Conservation (phyloP, 805 yeast genomes). For the Myxozyma melibiosi region DNA sequence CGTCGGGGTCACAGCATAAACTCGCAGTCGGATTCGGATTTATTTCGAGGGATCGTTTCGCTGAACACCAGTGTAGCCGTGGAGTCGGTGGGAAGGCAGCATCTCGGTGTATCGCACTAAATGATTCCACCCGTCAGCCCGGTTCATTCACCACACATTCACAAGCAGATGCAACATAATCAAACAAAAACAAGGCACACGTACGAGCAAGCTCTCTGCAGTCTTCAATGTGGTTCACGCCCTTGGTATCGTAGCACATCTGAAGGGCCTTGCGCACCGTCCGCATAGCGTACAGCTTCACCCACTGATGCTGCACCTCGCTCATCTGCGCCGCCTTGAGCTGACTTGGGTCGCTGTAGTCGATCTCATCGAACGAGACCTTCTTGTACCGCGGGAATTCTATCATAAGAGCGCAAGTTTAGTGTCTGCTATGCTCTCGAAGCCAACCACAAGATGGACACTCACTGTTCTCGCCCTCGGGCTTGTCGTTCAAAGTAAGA, state of each 20-base stretch:
- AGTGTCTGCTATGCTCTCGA: background rate
- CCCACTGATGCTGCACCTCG: conserved; percentile 77
- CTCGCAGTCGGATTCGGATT: background rate
- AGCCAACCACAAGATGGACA: background rate
- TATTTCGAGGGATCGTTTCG: conserved; percentile 82
- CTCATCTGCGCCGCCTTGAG: conserved; percentile 75
- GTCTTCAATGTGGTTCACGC: conserved; percentile 73
- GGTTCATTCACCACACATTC: background rate
- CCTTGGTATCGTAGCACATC: conserved; percentile 63
- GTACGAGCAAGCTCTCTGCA: conserved; percentile 77
- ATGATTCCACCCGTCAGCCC: background rate
- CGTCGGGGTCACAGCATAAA: background rate
- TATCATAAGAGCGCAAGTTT: background rate
- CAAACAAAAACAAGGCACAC: conserved; percentile 17
- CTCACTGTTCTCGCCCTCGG: conserved; percentile 3
- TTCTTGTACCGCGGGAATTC: conserved; percentile 22
- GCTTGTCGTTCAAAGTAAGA: conserved; percentile 3
- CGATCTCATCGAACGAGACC: conserved; percentile 81
- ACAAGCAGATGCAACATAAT: too few species aligned
- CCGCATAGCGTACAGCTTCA: conserved; percentile 64
- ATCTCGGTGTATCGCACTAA: conserved; percentile 62
- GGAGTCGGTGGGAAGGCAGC: conserved; percentile 67
- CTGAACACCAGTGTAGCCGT: conserved; percentile 83
- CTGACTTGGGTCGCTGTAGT: conserved; percentile 65
- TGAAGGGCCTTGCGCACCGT: conserved; percentile 73